Evolutionary conservation across 495 filamentous ascomycete species (phyloP), one percentile per base, ranked within the genome.

Genomic region (Hypoxylon trugodes): DNA sequence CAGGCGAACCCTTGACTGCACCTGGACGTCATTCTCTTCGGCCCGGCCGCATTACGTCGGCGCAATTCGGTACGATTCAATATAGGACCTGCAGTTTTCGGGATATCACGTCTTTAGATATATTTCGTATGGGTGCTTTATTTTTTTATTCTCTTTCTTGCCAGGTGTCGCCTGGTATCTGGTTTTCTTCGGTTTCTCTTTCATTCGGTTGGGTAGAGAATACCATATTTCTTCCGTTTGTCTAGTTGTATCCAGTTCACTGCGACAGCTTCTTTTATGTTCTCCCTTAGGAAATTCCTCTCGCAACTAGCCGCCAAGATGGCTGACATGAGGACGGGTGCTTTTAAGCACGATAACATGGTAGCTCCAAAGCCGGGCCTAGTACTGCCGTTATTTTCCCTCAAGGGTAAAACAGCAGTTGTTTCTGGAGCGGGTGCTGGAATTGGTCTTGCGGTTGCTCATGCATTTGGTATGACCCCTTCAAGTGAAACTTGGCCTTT

Each of bases 381-480:
- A 42, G 83, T 96, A 51, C 72, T 93, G 54, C 83, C 87, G n/a
- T 84, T 96, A 55, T 93, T 96, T 77, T 93, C 89, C 8, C 79
- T 96, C 38, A 90, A 89, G 73, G 89, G 90, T 32, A 90, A 87
- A 70, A 95, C 91, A 7, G 92, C 91, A 30, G 90, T 96, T 57
- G 86, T 96, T 18, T 87, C 91, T 3, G 92, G 92, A 26, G 90
- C 90, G 18, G 90, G 84, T 22, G 88, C 89, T 16, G 92, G 92
- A 50, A 96, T 96, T 65, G 92, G 93, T 26, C 78, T 90, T 3
- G 83, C 84, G 6, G 85, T 95, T 15, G 90, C 89, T n/a, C 79
- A 92, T 32, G 90, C 82, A 15, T 72, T 78, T 37, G 63, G 63
- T 66, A 66, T 24, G 63, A 32, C 41, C n/a, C 42, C 24, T 45